Conservation (phyloP, 2,329 filamentous ascomycete genomes). For the Diaporthe caulivora region DNA sequence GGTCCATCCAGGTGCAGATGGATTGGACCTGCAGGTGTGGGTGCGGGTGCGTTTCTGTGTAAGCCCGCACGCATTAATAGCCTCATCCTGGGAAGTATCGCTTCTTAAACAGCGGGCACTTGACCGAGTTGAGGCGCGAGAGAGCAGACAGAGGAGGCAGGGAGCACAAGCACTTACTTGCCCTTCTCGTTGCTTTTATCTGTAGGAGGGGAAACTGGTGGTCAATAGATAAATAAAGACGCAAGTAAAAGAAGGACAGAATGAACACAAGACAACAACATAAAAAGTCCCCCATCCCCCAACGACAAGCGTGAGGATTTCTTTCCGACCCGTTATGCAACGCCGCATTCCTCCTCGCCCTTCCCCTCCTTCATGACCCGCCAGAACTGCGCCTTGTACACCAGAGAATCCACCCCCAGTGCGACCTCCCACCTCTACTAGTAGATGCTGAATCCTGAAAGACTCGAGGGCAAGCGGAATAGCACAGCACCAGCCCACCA, state of each 20-base stretch:
- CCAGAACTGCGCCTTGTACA: conserved; percentile 3
- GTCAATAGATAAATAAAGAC: too few relatives aligned
- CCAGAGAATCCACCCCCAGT: conserved; percentile 3
- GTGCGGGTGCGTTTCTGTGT: background rate
- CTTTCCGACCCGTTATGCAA: background rate
- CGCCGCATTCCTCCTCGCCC: conserved; percentile 9
- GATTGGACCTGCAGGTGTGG: background rate
- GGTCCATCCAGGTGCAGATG: background rate
- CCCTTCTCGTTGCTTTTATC: too few relatives aligned
- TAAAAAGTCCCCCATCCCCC: background rate
- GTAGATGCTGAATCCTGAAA: background rate
- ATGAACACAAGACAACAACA: too few relatives aligned
- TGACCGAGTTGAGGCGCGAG: background rate
- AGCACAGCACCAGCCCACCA: background rate
- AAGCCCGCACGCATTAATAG: background rate
- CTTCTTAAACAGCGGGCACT: conserved; percentile 3
- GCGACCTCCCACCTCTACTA: conserved; percentile 4
- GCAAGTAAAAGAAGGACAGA: too few relatives aligned
- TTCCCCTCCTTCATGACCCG: conserved; percentile 15
- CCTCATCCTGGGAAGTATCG: background rate
- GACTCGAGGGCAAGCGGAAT: background rate
- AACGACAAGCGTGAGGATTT: background rate
- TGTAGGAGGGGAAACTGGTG: too few relatives aligned
- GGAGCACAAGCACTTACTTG: background rate
- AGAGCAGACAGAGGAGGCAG: background rate